Percentiles rank a stretch among this genome's conserved stretches.
phyloP scores from a whole-genome alignment of 345 rosid species.

The Eucalyptus coolabah region DNA sequence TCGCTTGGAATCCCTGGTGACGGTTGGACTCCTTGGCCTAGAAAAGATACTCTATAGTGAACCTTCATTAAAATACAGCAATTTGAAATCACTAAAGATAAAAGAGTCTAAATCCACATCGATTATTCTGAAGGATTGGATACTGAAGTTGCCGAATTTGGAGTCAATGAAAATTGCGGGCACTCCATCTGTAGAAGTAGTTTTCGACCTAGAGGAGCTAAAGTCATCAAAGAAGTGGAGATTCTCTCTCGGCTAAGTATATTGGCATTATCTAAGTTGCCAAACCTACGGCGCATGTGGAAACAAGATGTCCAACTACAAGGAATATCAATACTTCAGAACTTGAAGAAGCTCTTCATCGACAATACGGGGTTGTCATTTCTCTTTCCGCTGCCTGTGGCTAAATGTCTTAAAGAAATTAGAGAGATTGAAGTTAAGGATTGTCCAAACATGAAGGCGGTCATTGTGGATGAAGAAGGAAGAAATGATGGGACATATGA shows the following conservation, averaged over 20 bases:
- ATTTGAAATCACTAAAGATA: neutral
- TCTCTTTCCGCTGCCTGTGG: rapidly evolving
- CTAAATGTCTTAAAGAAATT: no score
- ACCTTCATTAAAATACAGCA: neutral
- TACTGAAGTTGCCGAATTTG: neutral
- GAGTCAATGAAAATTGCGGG: rapidly evolving
- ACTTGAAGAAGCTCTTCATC: no score
- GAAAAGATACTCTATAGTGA: neutral
- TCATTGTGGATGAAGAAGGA: no score
- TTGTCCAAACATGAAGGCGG: no score
- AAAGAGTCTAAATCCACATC: rapidly evolving
- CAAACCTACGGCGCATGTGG: rapidly evolving
- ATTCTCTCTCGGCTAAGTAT: no score
- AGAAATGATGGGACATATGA: no score
- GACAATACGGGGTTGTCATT: rapidly evolving
- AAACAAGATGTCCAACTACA: no score
- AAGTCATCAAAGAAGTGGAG: rapidly evolving
- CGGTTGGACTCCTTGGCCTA: neutral
- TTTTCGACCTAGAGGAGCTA: neutral
- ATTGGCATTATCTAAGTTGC: rapidly evolving
- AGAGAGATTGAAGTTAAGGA: no score
- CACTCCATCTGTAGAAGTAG: neutral
- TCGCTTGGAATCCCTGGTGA: neutral
- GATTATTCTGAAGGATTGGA: neutral
- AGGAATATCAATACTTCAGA: no score